Conservation (phyloP, 345 rosid species). For the Tarenaya hassleriana region DNA sequence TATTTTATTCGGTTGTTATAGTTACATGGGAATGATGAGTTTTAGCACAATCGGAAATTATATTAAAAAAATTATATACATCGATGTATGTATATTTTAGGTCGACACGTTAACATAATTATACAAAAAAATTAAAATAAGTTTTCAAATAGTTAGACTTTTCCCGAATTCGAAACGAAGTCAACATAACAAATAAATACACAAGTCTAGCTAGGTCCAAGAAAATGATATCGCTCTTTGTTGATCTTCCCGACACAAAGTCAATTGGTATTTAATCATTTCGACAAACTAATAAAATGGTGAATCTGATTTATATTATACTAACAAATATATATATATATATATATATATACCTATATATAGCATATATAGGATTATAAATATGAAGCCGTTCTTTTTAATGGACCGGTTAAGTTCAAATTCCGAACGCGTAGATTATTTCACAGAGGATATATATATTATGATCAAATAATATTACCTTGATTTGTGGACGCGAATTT, state of each 20-base stretch:
- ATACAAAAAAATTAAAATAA: background rate
- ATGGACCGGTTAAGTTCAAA: too few species aligned
- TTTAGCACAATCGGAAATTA: too few species aligned
- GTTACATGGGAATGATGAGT: too few species aligned
- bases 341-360: slow-evolving; percentile 17
- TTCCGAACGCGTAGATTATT: background rate
- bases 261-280: slow-evolving; percentile 20
- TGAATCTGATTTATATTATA: background rate
- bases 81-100: background rate
- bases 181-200: too few species aligned
- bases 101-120: background rate
- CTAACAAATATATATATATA: too few species aligned
- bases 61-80: too few species aligned
- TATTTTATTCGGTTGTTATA: too few species aligned
- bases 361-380: background rate
- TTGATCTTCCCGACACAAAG: slow-evolving; percentile 14
- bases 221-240: background rate
- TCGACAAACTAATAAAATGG: background rate
- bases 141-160: slow-evolving; percentile 7
- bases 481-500: slow-evolving; percentile 24
- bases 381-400: too few species aligned
- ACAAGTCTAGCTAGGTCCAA: too few species aligned
- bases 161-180: slow-evolving; percentile 14
- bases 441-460: slow-evolving; percentile 10
- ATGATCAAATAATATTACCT: slow-evolving; percentile 8